Base-by-base conservation (phyloP, 2,329 filamentous ascomycete species). In the Didymella pomorum region DNA sequence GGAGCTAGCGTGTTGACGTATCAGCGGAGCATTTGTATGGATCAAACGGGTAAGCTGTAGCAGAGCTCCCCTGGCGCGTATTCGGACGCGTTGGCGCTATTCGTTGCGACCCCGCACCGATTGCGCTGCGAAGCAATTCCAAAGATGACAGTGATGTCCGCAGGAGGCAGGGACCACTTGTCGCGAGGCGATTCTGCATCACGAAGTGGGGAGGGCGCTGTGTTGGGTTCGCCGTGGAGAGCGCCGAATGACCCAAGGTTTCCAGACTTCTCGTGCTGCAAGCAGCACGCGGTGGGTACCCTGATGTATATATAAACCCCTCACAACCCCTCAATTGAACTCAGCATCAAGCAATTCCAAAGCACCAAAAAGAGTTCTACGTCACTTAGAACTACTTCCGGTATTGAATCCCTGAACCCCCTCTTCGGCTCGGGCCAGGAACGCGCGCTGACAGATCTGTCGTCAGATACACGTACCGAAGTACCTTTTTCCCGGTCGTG, bases 61-160 rank as follows among this genome's bases (percentile, higher is more conserved):
- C 37, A 53, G 41, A 50, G 56, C 50, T 58, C 58, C 58, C 59
- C 64, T 63, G 62, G 65, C 66, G 66, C 64, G 56, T 66, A 63
- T 39, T 61, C 35, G 44, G 52, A 55, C 63, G 64, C 48, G 61
- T 61, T 58, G 52, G 68, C 61, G 65, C 65, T 54, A 76, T 75
- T 75, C 70, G 74, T 68, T 66, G 60, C 54, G 60, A 75, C 72
- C 74, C 74, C 74, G 73, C 73, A 74, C 70, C 65, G 59, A 64
- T 60, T 53, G 61, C 67, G 60, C 61, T 67, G 64, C 64, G 65
- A 67, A 68, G 64, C 61, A 66, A 67, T 72, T 67, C 72, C 72
- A 70, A 70, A 75, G 67, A 68, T 54, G 67, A 71, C 63, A 53
- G 65, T 66, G 62, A 67, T 69, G 65, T 64, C 71, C 68, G 64